phyloP scores from a whole-genome alignment of 225 moss, liverwort and hornwort genomes.

The Physcomitrium patens region DNA sequence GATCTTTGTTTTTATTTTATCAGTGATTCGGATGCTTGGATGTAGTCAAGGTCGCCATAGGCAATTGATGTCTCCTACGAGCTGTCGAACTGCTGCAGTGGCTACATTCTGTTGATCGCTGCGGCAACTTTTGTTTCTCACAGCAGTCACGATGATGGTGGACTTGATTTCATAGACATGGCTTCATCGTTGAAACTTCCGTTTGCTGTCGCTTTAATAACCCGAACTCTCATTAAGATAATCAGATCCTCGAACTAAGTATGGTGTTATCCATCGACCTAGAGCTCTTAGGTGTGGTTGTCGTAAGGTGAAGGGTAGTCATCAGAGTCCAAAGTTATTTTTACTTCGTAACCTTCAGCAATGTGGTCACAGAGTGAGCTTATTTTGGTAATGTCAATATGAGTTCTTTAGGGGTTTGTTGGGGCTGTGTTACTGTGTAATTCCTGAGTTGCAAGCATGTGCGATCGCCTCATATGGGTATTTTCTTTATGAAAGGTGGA shows the following conservation, averaged over 20 bases:
- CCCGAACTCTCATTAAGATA: background rate
- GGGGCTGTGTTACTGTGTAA: background rate
- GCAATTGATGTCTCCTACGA: background rate
- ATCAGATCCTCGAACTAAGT: background rate
- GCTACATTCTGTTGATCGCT: background rate
- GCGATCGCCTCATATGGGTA: slow-evolving; percentile 13
- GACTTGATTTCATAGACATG: background rate
- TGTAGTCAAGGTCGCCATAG: background rate
- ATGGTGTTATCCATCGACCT: background rate
- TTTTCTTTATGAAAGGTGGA: slow-evolving; percentile 37
- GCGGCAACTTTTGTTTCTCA: background rate
- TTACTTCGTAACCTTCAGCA: background rate
- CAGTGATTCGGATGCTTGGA: too few species aligned
- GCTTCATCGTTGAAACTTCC: background rate
- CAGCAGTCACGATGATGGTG: background rate
- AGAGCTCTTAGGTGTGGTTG: background rate
- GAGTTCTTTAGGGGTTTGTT: slow-evolving; percentile 1
- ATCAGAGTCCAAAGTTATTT: background rate
- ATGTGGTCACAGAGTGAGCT: background rate
- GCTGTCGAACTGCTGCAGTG: background rate
- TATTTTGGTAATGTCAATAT: slow-evolving; percentile 1
- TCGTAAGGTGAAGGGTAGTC: background rate
- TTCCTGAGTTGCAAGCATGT: slow-evolving; percentile 8
- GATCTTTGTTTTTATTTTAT: background rate
- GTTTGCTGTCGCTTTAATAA: background rate